Base-by-base conservation (phyloP, 768 basidiomycete genomes). In the Phylloporus rhodoxanthus region DNA sequence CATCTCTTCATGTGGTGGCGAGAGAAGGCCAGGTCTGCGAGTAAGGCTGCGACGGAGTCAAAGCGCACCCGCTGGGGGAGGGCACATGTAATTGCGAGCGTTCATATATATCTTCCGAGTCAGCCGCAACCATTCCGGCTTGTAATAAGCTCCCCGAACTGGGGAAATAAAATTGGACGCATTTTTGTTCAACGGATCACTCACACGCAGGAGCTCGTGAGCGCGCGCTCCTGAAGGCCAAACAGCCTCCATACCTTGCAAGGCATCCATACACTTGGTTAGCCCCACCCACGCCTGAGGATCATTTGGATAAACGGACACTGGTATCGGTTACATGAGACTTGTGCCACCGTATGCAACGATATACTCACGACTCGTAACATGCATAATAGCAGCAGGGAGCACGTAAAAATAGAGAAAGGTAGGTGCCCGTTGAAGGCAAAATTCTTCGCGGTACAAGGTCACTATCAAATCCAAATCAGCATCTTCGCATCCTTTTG, bases 211-310 rank as follows among this genome's bases (percentile, higher is more conserved):
- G 17, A 91, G 79, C 59, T 86, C 83, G 44, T 81, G 73, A 5
- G 85, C 86, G 15, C 88, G 82, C 9, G 74, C 80, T 3, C 88
- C 88, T 52, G 80, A 80, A 0, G 87, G 87, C 88, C 88, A 91
- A 21, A 84, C 71, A 32, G 76, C 69, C 44, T 80, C 76, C 82
- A 90, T 86, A 19, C 71, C 73, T 45, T 74, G 70, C 25, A 91
- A 74, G 6, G 78, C 73, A 26, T 81, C 79, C 77, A 85, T 84
- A 60, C 83, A 87, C 58, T 76, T 81, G 37, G 70, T 69, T 1
- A 90, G 72, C 6, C 85, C 84, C 47, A 80, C 55, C 32, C 73
- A 73, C 5, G 84, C 82, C 59, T 87, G 87, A 14, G 86, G 85
- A 57, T 90, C 85, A 33, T 72, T 67, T 2, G 84, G 80, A 63